These are phyloP conservation scores for Scopulariopsis brevicaulis DNA, from an alignment of 2,329 filamentous ascomycete species.

Conservation along the genomic window DNA sequence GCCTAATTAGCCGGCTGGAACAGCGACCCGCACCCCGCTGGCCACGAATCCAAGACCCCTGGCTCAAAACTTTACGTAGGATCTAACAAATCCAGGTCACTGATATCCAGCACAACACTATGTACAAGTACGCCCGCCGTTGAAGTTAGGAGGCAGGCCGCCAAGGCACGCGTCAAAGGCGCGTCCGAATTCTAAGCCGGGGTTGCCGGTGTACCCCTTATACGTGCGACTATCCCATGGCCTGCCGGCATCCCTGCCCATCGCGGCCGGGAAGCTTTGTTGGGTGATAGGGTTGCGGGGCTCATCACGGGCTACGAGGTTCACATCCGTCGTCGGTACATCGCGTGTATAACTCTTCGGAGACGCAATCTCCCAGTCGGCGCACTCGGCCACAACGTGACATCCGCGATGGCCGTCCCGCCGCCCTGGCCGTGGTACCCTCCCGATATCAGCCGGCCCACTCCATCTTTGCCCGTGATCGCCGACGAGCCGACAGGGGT, in stretches of 20 bases:
- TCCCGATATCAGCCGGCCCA: conserved; percentile 42
- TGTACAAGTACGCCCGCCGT: conserved; percentile 20
- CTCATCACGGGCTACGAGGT: conserved; percentile 32
- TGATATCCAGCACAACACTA: conserved; percentile 1
- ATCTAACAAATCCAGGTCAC: not conserved
- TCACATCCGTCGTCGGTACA: conserved; percentile 44
- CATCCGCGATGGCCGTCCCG: conserved; percentile 39
- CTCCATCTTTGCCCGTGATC: conserved; percentile 30
- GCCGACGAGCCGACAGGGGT: conserved; percentile 45
- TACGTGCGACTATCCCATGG: conserved; percentile 34
- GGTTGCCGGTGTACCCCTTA: conserved; percentile 37
- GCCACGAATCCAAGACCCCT: conserved; percentile 1
- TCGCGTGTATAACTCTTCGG: conserved; percentile 35
- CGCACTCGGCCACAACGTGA: conserved; percentile 35
- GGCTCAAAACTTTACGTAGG: conserved; percentile 2
- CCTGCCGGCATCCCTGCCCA: not conserved
- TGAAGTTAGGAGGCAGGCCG: not conserved
- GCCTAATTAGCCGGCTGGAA: no score
- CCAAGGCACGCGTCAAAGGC: conserved; percentile 29
- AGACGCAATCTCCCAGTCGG: conserved; percentile 44
- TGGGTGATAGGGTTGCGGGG: not conserved
- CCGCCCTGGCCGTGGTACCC: conserved; percentile 50
- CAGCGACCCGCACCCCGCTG: not conserved
- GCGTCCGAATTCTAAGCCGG: conserved; percentile 39
- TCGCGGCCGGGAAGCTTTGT: not conserved